Evolutionary conservation across 2,329 filamentous ascomycete species (phyloP).

Genomic region (Monosporascus sp.): DNA sequence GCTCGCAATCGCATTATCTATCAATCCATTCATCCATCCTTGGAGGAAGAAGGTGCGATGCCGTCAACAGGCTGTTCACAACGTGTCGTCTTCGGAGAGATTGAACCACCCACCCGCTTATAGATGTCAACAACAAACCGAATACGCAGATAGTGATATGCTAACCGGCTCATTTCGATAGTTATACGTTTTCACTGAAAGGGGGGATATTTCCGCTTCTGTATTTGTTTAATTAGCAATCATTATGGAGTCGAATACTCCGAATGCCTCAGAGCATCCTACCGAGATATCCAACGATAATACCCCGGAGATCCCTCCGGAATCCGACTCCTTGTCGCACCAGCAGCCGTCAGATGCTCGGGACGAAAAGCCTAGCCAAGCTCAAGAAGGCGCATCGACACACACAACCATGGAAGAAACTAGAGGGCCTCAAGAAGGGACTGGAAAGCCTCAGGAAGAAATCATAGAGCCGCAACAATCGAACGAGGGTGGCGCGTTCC

Average conservation of each 20-base stretch:
- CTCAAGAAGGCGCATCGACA: conserved; percentile 7
- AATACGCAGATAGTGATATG: not conserved
- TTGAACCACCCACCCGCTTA: too few relatives aligned
- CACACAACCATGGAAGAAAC: conserved; percentile 10
- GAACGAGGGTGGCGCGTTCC: conserved; percentile 10
- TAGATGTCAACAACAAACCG: too few relatives aligned
- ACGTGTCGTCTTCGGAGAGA: too few relatives aligned
- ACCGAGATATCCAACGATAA: conserved; percentile 43
- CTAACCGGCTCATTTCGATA: conserved; percentile 12
- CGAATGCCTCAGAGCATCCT: conserved; percentile 44
- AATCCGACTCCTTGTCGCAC: conserved; percentile 5
- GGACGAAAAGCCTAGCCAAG: conserved; percentile 3
- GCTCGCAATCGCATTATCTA: not conserved
- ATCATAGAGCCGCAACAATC: not conserved
- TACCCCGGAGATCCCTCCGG: conserved; percentile 11
- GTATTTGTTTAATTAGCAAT: conserved; percentile 24
- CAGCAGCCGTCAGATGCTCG: conserved; percentile 3
- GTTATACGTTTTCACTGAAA: conserved; percentile 14
- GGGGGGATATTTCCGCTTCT: conserved; percentile 12
- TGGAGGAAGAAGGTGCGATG: too few relatives aligned
- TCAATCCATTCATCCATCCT: not conserved
- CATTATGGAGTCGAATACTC: conserved; percentile 37
- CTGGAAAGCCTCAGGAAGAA: not conserved
- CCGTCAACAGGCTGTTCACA: too few relatives aligned
- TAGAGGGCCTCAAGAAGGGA: conserved; percentile 8